These are phyloP conservation scores for Pulveroboletus sp. DNA, from an alignment of 768 basidiomycete species.

Conservation along the genomic window DNA sequence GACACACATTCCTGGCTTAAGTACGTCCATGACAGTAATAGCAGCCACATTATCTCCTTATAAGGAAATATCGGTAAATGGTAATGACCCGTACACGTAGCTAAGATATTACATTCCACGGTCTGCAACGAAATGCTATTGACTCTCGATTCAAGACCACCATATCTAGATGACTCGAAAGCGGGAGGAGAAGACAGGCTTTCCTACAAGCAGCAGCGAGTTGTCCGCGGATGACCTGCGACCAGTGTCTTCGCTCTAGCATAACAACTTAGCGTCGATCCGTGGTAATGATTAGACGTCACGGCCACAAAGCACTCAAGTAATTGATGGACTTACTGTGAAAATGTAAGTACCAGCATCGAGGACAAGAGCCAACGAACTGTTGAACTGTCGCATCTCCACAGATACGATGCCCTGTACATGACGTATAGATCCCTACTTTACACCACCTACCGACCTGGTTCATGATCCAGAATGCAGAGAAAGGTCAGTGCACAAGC, in stretches of 20 bases:
- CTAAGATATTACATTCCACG: not conserved
- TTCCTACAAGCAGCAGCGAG: conserved; percentile 43
- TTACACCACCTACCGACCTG: conserved; percentile 52
- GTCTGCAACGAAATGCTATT: not conserved
- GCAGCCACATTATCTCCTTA: conserved; percentile 24
- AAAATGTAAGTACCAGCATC: conserved; percentile 60
- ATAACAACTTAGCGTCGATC: conserved; percentile 4
- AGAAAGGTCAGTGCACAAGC: conserved; percentile 47
- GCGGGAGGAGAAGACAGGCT: conserved; percentile 45
- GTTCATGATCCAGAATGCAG: conserved; percentile 65
- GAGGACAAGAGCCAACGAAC: conserved; percentile 52
- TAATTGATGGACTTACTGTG: conserved; percentile 40
- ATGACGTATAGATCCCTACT: too few relatives aligned
- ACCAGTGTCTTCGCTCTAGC: conserved; percentile 49
- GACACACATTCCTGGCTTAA: conserved; percentile 20
- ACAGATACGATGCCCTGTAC: conserved; percentile 56
- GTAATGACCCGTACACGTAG: not conserved
- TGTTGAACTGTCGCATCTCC: conserved; percentile 61
- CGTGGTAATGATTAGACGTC: conserved; percentile 18
- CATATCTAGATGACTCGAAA: conserved; percentile 21
- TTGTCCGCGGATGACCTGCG: conserved; percentile 42
- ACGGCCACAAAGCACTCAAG: conserved; percentile 61
- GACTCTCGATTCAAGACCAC: not conserved
- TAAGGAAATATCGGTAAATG: conserved; percentile 18
- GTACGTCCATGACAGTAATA: conserved; percentile 15